Base-by-base conservation (phyloP, 352 stramenopile species). In the Pythium dissimile region DNA sequence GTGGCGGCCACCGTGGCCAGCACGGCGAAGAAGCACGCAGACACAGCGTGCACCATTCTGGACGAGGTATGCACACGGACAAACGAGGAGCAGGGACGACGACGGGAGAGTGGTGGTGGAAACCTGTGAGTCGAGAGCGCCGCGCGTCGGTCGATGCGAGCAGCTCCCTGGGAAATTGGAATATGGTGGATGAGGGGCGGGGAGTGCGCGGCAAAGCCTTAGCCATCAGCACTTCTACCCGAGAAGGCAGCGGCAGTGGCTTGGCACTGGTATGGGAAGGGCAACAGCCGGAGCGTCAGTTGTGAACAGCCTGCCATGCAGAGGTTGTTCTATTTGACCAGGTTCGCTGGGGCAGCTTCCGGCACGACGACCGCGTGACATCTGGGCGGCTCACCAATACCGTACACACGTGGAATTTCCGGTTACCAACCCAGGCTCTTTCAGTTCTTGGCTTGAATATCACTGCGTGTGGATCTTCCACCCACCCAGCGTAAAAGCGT, bases 101-200 rank as follows among this genome's bases (percentile, higher is more conserved):
- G 30, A 35, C 30, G 30, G 30, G 30, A 35, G 30, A 35, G 30
- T 12, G 30, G 7, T 12, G 30, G 30, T 37, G 12, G 27, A 58
- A 35, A 24, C 11, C 45, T 31, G 15, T 26, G 31, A 7, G 46
- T 16, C 12, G 47, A 34, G 49, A 47, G 28, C 34, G 34, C n/a
- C n/a, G n/a, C n/a, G n/a, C n/a, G 24, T 1, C 34, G 48, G 18
- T 21, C 51, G 39, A 53, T 60, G 31, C 53, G 55, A 54, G 45
- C 46, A 37, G 45, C 46, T 56, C 55, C 38, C 42, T 15, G 53
- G 49, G 43, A 60, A n/a, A 60, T 53, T 60, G 53, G 53, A 44
- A 47, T 60, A 35, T 60, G 38, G 38, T 26, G 38, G n/a, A 23
- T 21, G n/a, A 45, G 16, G 15, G 13, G 15, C n/a, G 38, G 10